Evolutionary conservation across 192 early-diverging fungal species (phyloP), one percentile per base, ranked within the genome.

Genomic region (Mortierella alpina): DNA sequence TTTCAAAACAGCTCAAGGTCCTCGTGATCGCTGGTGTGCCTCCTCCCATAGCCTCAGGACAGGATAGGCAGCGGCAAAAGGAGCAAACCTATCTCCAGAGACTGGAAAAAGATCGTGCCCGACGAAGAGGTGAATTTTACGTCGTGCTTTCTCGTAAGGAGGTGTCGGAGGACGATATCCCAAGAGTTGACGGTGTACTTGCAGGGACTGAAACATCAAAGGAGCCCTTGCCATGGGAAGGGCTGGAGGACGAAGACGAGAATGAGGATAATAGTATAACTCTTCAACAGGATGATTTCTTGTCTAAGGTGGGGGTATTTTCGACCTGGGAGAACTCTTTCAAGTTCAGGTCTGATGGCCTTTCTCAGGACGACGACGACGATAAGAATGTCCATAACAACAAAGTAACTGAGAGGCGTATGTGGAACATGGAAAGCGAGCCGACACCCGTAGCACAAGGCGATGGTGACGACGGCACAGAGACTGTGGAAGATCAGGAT

Each of bases 191-290:
- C 13, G 14, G 46, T 9, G n/a, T 51, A 51, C 50, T 2, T n/a
- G 7, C 1, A 55, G 54, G 15, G 54, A 31, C 31, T 31, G 31
- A 31, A 17, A 44, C 22, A 60, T 63, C 60, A 0, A 56, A 60
- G 57, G 77, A 80, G 12, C 77, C 77, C 14, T n/a, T 80, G 14
- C 77, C 77, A 0, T 80, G 77, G 70, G 77, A 80, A 8, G 69
- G 50, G 13, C 0, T 79, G 13, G 54, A n/a, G 13, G 49, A 58
- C 9, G 68, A 70, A 4, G 64, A 52, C 42, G 68, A 66, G 10
- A 52, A 49, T 1, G 39, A 13, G 9, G 42, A 59, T 10, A 40
- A 50, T 13, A 58, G 52, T 17, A 58, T 22, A 17, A 20, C 9
- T 40, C 15, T 20, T 2, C 23, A 51, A 6, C 53, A 69, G 18